phyloP scores from a whole-genome alignment of 2,329 filamentous ascomycete species.

The Pyrenophora graminea region DNA sequence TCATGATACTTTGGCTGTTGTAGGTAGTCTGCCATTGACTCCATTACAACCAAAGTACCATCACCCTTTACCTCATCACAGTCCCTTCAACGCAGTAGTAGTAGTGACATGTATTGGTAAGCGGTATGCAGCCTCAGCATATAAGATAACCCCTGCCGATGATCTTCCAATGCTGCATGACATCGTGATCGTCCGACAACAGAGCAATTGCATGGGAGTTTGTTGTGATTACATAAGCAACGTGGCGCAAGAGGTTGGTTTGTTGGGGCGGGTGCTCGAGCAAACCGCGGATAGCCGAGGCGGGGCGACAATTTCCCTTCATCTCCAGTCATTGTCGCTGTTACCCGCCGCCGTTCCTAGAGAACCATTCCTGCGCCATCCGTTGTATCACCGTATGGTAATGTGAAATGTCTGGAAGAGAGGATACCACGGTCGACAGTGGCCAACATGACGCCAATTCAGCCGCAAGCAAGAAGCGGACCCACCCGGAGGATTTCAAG shows the following conservation, averaged over 20 bases:
- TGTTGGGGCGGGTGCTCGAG: neutral
- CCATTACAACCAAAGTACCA: no score
- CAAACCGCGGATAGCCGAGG: constrained; percentile 24
- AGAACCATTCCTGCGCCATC: constrained; percentile 34
- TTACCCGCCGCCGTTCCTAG: constrained; percentile 25
- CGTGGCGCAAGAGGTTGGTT: neutral
- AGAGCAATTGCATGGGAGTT: neutral
- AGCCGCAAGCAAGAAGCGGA: constrained; percentile 37
- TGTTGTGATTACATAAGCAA: neutral
- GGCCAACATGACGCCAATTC: constrained; percentile 24
- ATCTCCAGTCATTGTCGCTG: constrained; percentile 27
- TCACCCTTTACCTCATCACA: no score
- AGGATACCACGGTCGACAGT: constrained; percentile 21
- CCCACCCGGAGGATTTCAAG: constrained; percentile 52
- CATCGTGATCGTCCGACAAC: no score
- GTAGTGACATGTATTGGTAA: no score
- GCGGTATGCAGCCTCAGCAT: no score
- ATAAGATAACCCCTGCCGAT: no score
- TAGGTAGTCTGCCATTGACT: no score
- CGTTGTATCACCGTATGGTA: constrained; percentile 27
- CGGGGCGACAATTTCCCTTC: constrained; percentile 40
- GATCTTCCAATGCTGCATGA: neutral
- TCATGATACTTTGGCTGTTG: no score
- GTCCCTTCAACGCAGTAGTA: no score
- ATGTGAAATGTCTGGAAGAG: constrained; percentile 19